Evolutionary conservation across 208 protist genomes (phyloP), one percentile per base, ranked within the genome.

Genomic region (Crithidia brevicula): DNA sequence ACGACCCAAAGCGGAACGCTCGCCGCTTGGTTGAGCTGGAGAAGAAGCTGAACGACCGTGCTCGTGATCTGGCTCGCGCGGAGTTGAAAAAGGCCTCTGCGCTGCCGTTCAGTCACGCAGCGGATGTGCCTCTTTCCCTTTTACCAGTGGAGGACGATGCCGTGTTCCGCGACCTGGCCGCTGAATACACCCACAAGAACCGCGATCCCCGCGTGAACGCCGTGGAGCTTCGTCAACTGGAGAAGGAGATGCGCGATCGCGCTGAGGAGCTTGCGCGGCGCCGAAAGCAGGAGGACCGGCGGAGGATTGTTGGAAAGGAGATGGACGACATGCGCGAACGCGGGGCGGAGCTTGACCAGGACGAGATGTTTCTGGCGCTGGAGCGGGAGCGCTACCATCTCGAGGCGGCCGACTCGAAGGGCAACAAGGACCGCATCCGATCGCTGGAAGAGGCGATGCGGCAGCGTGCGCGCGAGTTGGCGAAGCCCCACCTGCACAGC

Each of bases 301-400:
- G 20, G 0, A 30, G 13, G 0, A 28, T 66, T 1, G 20, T 79
- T 4, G 72, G 74, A 7, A 69, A 66, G 18, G 64, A 67, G 36
- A 80, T 81, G n/a, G 73, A 85, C 22, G 50, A 80, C n/a, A 81
- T 86, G 58, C 25, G 79, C 3, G 70, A 84, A 27, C 78, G 69
- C 18, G 78, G 82, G 27, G 71, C 86, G 23, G 62, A 88, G 46
- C 69, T 80, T 0, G 84, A 93, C 40, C 47, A 67, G 0, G 71
- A 87, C 18, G 88, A 90, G 47, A 68, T 83, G 28, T 90, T 81
- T 38, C 43, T 67, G 0, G 69, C 81, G 25, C 58, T 90, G 43
- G 79, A 91, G 54, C 56, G 81, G 72, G 45, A 87, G 54, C 71
- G 78, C 62, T 38, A 85, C 60, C 79, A 84, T 38, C 69, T 90